phyloP scores from a whole-genome alignment of 805 yeast genomes.

The Teunomyces pallodes region DNA sequence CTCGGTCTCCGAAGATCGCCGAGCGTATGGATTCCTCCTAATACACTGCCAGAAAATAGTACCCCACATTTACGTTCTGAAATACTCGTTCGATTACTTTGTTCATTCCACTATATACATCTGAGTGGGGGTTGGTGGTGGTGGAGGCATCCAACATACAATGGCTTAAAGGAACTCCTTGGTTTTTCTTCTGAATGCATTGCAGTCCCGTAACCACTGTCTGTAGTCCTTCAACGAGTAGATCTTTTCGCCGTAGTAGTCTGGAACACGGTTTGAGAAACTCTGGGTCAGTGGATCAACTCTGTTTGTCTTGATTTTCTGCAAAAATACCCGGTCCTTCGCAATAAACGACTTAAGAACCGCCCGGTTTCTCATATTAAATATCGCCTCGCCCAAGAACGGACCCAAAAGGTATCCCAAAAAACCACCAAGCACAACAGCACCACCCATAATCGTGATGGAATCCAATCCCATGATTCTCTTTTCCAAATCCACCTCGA shows the following conservation, averaged over 20 bases:
- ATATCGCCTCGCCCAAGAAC: constrained; percentile 63
- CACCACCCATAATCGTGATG: constrained; percentile 74
- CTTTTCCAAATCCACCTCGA: constrained; percentile 86
- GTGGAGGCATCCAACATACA: no score
- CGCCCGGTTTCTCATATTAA: constrained; percentile 52
- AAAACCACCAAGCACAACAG: constrained; percentile 67
- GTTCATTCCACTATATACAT: background rate
- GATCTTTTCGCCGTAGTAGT: constrained; percentile 95
- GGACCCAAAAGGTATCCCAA: constrained; percentile 86
- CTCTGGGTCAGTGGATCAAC: constrained; percentile 92
- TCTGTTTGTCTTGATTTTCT: constrained; percentile 71
- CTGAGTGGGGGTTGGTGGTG: background rate
- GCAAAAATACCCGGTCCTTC: constrained; percentile 74
- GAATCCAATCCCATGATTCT: constrained; percentile 86
- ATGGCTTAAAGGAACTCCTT: constrained; percentile 60
- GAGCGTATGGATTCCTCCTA: no score
- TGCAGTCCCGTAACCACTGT: constrained; percentile 95
- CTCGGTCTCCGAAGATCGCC: no score
- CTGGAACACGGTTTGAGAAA: constrained; percentile 95
- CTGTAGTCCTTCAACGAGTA: constrained; percentile 82
- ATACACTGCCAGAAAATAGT: background rate
- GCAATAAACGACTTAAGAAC: constrained; percentile 45
- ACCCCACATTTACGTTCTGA: background rate
- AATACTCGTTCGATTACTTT: background rate
- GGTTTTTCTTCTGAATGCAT: constrained; percentile 81